Evolutionary conservation across 805 yeast species (phyloP).

Genomic region (Ogataea glucozyma): DNA sequence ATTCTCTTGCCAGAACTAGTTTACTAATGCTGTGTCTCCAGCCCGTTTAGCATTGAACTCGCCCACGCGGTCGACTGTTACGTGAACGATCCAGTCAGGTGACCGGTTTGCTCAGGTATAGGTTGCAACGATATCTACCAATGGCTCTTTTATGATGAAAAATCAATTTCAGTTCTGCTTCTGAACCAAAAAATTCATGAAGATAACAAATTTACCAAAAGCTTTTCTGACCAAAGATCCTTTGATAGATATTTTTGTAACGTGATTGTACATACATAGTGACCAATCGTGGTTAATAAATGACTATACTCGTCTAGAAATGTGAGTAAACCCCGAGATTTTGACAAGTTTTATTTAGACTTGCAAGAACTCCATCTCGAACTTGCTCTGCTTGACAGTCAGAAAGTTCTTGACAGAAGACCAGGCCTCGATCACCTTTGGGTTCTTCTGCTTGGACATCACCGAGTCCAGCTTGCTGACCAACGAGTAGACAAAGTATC

Average conservation of each 20-base stretch:
- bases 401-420: slow-evolving; percentile 40
- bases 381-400: slow-evolving; percentile 41
- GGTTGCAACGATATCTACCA: slow-evolving; percentile 2
- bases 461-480: slow-evolving; percentile 45
- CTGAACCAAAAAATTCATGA: slow-evolving; percentile 74
- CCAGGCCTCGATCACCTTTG: slow-evolving; percentile 45
- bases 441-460: slow-evolving; percentile 45
- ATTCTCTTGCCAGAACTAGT: too few relatives aligned
- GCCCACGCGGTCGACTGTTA: background rate
- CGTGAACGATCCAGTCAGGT: slow-evolving; percentile 12
- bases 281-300: background rate
- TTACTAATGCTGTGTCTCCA: too few relatives aligned
- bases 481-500: slow-evolving; percentile 43
- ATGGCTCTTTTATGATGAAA: slow-evolving; percentile 56
- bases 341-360: slow-evolving; percentile 2
- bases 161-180: slow-evolving; percentile 90
- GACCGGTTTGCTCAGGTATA: slow-evolving; percentile 12
- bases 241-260: background rate
- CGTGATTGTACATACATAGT: background rate
- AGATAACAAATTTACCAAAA: slow-evolving; percentile 73
- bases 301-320: background rate
- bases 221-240: slow-evolving; percentile 33
- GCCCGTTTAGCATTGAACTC: too few relatives aligned
- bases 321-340: too few relatives aligned
- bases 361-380: slow-evolving; percentile 25